Base-by-base conservation (phyloP, 164 flowering plant genomes). In the Magnolia sinica region DNA sequence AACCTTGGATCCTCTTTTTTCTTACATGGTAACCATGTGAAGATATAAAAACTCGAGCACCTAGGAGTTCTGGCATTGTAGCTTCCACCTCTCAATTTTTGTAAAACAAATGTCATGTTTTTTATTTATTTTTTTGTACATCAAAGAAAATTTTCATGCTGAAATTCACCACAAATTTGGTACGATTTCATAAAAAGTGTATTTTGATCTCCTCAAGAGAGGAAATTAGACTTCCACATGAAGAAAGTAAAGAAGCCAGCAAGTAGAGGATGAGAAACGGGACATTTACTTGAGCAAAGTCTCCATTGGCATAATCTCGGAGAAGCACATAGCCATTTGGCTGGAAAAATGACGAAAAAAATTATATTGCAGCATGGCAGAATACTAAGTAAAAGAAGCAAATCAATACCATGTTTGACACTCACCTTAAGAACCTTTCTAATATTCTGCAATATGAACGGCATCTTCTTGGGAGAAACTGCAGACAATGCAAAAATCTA, bases 401-500 rank as follows among this genome's bases (percentile, higher is more conserved):
- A 65, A 20, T n/a, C 13, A 24, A 37, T 37, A 37, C 45, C 45
- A 0, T 37, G 45, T 37, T 37, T 37, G 45, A 37, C 24, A 65
- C 68, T 83, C 80, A 90, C 97, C 89, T 91, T 95, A 29, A 95
- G 90, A 80, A 95, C 84, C 78, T 85, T 91, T 81, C 81, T 88
- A 79, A 95, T 80, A 75, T 93, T 95, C 75, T 91, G 92, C 83
- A 95, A 77, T 59, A 87, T 91, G 73, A 84, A 64, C 55, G 90
- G 78, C 98, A 95, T 95, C 89, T 93, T 95, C 77, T 93, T 95
- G 0, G 97, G 98, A 45, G 93, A 85, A 55, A 95, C 98, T 88
- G 97, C 96, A 91, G 97, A 95, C 64, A 95, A 82, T 63, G 90
- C 87, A 88, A 95, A 95, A 76, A 95, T 87, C 98, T 95, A 86